Percentiles rank a stretch among this genome's conserved stretches.
Evolutionary conservation across 352 stramenopile genomes (phyloP).

Genomic region (Blastocystis sp.): DNA sequence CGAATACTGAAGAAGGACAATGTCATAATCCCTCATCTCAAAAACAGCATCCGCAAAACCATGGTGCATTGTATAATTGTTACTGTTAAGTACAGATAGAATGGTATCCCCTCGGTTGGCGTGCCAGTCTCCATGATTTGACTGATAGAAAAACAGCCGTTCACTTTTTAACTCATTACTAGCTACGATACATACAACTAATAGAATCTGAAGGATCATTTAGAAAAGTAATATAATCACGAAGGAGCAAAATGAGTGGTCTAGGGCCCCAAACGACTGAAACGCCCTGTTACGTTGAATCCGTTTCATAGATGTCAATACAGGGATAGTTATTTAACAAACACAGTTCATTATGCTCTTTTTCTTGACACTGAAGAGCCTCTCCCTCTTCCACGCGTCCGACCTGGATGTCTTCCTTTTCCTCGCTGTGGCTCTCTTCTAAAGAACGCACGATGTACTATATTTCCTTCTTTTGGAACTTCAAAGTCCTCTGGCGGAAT

Average conservation of each 20-base stretch:
- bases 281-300: neutral
- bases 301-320: no score
- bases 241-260: neutral
- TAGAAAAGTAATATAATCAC: neutral
- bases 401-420: neutral
- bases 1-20: neutral
- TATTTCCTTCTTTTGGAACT: neutral
- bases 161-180: neutral
- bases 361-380: neutral
- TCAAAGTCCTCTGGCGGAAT: constrained; percentile 52
- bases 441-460: neutral
- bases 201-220: neutral
- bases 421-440: neutral
- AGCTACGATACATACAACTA: neutral
- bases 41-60: constrained; percentile 16
- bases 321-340: no score
- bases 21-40: neutral
- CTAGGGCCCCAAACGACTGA: neutral
- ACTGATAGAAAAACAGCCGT: constrained; percentile 58
- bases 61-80: neutral
- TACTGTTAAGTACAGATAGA: constrained; percentile 6
- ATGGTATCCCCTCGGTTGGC: neutral
- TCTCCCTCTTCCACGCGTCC: neutral
- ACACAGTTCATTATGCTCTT: neutral
- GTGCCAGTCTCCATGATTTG: neutral